Evolutionary conservation across 371 early-diverging fungal genomes (phyloP).

Genomic region (Sporodiniella umbellata): DNA sequence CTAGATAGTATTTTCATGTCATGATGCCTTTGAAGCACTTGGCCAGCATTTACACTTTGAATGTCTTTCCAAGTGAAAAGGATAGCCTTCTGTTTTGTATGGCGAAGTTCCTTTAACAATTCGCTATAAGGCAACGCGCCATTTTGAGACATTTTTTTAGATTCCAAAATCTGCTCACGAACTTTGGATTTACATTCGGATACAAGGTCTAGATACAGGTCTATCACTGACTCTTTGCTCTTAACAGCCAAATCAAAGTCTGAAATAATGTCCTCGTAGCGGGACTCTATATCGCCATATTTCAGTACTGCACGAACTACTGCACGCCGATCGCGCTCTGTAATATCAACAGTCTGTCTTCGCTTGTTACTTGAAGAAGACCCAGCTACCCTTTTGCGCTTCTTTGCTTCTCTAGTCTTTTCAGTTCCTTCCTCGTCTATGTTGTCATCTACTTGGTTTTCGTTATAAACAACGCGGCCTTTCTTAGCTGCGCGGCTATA

Average conservation of each 20-base stretch:
- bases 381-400: slow-evolving; percentile 9
- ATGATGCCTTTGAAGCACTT: slow-evolving; percentile 63
- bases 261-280: slow-evolving; percentile 73
- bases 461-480: slow-evolving; percentile 33
- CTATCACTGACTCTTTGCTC: slow-evolving; percentile 58
- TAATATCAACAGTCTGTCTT: slow-evolving; percentile 33
- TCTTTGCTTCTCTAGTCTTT: slow-evolving; percentile 5
- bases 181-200: slow-evolving; percentile 72
- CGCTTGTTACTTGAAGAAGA: slow-evolving; percentile 7
- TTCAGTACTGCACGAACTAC: slow-evolving; percentile 76
- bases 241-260: slow-evolving; percentile 80
- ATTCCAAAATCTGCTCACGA: slow-evolving; percentile 35
- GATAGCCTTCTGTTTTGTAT: slow-evolving; percentile 75
- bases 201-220: slow-evolving; percentile 59
- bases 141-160: not conserved
- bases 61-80: slow-evolving; percentile 76
- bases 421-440: slow-evolving; percentile 26
- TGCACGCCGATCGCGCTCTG: slow-evolving; percentile 79
- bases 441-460: slow-evolving; percentile 25
- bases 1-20: slow-evolving; percentile 46
- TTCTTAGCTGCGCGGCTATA: slow-evolving; percentile 53
- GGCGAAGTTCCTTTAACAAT: slow-evolving; percentile 46
- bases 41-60: slow-evolving; percentile 81
- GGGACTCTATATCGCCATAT: slow-evolving; percentile 76
- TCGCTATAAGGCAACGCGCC: slow-evolving; percentile 27